Evolutionary conservation across 805 yeast species (phyloP), one percentile per base, ranked within the genome.

Genomic region (Starmerella powellii): DNA sequence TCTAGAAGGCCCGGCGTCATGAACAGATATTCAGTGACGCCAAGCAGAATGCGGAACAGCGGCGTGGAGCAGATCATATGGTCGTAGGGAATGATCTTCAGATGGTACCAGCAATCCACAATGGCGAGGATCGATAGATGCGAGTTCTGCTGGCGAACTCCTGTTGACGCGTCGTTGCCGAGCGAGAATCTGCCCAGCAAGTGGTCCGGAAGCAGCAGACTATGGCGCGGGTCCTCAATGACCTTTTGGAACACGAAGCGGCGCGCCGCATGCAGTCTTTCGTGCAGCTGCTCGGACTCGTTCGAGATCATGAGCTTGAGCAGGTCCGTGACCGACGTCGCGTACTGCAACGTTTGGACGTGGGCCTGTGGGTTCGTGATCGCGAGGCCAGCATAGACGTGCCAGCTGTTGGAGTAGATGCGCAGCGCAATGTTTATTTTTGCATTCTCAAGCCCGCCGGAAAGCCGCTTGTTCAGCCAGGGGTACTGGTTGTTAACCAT

Each of bases 31-130:
- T 91, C 96, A 0, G 94, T 75, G 19, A 91, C 96, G 34, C 97
- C 97, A 31, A 91, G 68, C 62, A 91, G 85, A 31, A 91, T 85
- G 58, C 97, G 72, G 58, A 88, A 91, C 24, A 81, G 51, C 11
- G 98, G 98, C 0, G 98, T 91, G 1, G 95, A 83, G 58, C 97
- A 88, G 45, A 88, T 87, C 63, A 88, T 87, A 62, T 91, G 98
- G 59, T 88, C 95, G 57, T 91, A 88, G 4, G 98, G 98, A 28
- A 81, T 79, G 32, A 91, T 85, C 1, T 80, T 80, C 33, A 84
- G 63, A 49, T 77, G 78, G 55, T 72, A 74, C 98, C 98, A 91
- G 56, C 91, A 78, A 61, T 91, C 97, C 2, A 84, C 97, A 36
- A 91, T 86, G 1, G 94, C 93, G 42, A 91, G 63, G 30, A 91